Conservation (phyloP, 768 basidiomycete genomes). For the Tricholomella constricta region DNA sequence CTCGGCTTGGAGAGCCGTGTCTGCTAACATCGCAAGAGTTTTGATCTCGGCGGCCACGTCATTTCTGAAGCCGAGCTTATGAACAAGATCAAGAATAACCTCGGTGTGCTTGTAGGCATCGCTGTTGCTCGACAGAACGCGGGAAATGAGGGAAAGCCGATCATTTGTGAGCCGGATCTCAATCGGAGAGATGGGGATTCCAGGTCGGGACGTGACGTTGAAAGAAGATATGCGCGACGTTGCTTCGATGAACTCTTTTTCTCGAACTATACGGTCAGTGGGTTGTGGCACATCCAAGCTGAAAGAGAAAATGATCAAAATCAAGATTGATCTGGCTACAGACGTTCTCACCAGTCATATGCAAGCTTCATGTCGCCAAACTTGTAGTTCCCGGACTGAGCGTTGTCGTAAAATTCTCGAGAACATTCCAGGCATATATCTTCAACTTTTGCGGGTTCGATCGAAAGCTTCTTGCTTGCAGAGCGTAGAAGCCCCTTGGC, state of each 20-base stretch:
- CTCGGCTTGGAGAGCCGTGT: conserved; percentile 80
- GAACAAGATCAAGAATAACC: conserved; percentile 86
- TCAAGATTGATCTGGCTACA: not conserved
- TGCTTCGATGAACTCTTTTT: conserved; percentile 95
- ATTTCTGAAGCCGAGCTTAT: conserved; percentile 81
- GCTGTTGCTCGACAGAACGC: conserved; percentile 78
- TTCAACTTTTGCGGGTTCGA: conserved; percentile 60
- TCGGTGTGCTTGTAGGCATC: conserved; percentile 92
- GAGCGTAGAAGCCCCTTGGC: conserved; percentile 61
- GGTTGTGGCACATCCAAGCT: conserved; percentile 77
- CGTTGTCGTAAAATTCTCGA: conserved; percentile 94
- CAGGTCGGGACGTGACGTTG: conserved; percentile 74
- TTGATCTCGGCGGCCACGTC: conserved; percentile 80
- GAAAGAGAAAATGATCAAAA: conserved; percentile 6
- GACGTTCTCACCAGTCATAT: conserved; percentile 80
- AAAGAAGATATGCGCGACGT: conserved; percentile 95
- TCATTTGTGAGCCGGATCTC: conserved; percentile 93
- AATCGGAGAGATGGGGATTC: conserved; percentile 82
- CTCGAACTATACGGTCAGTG: conserved; percentile 61
- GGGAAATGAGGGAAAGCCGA: conserved; percentile 83
- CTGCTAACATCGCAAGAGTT: conserved; percentile 86
- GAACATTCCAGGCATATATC: conserved; percentile 80
- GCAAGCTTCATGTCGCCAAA: conserved; percentile 96
- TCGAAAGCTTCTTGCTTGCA: conserved; percentile 46
- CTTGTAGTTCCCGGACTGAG: conserved; percentile 88